Evolutionary conservation across 805 yeast species (phyloP).

Genomic region (Wickerhamiella slavikovae): DNA sequence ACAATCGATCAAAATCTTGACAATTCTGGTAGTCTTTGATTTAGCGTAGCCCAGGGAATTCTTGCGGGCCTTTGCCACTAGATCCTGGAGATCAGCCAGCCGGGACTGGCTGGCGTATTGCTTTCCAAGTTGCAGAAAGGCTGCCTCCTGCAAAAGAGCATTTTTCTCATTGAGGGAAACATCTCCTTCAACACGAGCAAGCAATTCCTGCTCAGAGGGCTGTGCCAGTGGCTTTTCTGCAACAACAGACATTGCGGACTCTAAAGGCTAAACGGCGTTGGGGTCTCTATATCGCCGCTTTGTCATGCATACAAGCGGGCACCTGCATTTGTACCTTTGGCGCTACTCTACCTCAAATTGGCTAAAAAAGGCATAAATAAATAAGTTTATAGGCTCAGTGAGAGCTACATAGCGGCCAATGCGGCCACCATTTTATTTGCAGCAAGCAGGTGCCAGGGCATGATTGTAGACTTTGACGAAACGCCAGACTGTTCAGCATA

Average conservation of each 20-base stretch:
- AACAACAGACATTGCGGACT: too few species aligned
- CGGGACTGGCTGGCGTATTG: conserved; percentile 33
- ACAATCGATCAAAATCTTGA: conserved; percentile 59
- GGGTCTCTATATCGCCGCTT: too few species aligned
- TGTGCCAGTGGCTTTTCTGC: too few species aligned
- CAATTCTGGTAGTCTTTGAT: conserved; percentile 84
- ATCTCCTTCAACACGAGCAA: too few species aligned
- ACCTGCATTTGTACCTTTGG: too few species aligned
- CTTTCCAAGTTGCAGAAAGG: conserved; percentile 58
- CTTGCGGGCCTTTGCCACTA: conserved; percentile 47
- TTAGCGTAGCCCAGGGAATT: conserved; percentile 71
- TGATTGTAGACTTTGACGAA: conserved; percentile 11
- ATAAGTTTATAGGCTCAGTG: too few species aligned
- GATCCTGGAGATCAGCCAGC: conserved; percentile 30
- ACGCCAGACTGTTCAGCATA: conserved; percentile 19
- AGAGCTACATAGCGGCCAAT: conserved; percentile 1
- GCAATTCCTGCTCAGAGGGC: too few species aligned
- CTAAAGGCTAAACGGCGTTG: too few species aligned
- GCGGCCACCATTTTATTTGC: conserved; percentile 14
- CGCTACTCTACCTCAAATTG: too few species aligned
- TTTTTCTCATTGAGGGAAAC: too few species aligned
- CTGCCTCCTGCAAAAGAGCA: conserved; percentile 48
- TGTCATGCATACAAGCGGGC: too few species aligned
- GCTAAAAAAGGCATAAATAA: too few species aligned
- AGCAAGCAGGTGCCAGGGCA: conserved; percentile 23